Conservation (phyloP, 805 yeast genomes). For the Hanseniaspora hatyaiensis region DNA sequence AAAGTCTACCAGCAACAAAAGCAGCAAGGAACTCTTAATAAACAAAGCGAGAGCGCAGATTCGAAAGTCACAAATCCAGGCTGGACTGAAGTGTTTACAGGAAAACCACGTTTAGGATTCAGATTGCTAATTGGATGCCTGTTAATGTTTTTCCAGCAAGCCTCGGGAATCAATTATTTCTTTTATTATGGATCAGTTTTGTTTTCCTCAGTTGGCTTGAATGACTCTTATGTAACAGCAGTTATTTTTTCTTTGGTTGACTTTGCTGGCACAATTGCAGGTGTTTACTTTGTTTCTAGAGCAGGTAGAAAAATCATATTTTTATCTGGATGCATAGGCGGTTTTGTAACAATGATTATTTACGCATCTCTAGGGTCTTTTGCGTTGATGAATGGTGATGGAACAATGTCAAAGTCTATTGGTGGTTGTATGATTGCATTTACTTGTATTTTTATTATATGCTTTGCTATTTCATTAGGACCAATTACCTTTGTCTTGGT, state of each 20-base stretch:
- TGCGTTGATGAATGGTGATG: constrained; percentile 30
- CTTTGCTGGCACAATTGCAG: constrained; percentile 43
- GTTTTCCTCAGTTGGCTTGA: constrained; percentile 46
- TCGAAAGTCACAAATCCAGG: too few relatives aligned
- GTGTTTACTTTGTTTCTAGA: constrained; percentile 42
- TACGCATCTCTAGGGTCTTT: constrained; percentile 53
- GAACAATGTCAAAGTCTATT: constrained; percentile 34
- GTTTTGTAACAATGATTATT: constrained; percentile 46
- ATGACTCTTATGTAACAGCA: constrained; percentile 49
- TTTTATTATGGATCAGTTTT: constrained; percentile 57
- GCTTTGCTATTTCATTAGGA: constrained; percentile 68
- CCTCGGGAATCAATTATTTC: constrained; percentile 54
- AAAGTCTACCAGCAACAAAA: constrained; percentile 46
- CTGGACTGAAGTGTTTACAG: constrained; percentile 41
- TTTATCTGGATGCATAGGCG: constrained; percentile 40
- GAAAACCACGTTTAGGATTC: constrained; percentile 43
- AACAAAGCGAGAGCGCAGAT: too few relatives aligned
- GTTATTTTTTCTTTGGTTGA: constrained; percentile 47
- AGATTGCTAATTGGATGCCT: constrained; percentile 48
- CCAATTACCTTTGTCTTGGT: constrained; percentile 57
- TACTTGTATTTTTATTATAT: constrained; percentile 52
- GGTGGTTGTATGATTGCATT: constrained; percentile 54
- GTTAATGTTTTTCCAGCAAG: constrained; percentile 51
- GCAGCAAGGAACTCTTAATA: constrained; percentile 38
- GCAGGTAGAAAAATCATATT: constrained; percentile 45